phyloP scores from a whole-genome alignment of 2,329 filamentous ascomycete species.

The Talaromyces marneffei region DNA sequence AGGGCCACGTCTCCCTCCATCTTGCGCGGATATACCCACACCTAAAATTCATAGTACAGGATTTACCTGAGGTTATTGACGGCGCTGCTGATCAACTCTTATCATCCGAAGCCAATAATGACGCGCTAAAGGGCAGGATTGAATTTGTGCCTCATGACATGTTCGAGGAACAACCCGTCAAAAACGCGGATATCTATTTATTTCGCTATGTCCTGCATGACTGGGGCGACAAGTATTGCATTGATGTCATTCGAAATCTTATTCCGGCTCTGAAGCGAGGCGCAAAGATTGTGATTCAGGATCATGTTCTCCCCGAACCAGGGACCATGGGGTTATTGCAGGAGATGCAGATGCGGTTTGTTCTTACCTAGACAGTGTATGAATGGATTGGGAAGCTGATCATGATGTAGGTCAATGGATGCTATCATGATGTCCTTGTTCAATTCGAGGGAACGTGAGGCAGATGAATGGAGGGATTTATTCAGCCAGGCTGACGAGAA shows the following conservation, averaged over 20 bases:
- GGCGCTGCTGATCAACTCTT: background rate
- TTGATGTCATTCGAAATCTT: slow-evolving; percentile 31
- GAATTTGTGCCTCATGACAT: slow-evolving; percentile 10
- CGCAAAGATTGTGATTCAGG: slow-evolving; percentile 14
- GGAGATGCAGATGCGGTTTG: slow-evolving; percentile 16
- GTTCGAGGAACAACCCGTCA: slow-evolving; percentile 25
- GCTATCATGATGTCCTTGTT: slow-evolving; percentile 49
- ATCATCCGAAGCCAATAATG: background rate
- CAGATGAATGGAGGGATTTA: slow-evolving; percentile 43
- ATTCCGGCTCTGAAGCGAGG: slow-evolving; percentile 21
- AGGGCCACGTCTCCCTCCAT: slow-evolving; percentile 52
- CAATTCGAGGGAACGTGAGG: slow-evolving; percentile 49
- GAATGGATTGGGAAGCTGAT: background rate
- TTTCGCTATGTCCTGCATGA: slow-evolving; percentile 39
- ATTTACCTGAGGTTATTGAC: slow-evolving; percentile 33
- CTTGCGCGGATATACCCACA: slow-evolving; percentile 48
- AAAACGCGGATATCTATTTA: slow-evolving; percentile 29
- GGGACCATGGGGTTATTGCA: slow-evolving; percentile 14
- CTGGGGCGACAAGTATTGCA: slow-evolving; percentile 33
- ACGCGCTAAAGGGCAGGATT: background rate
- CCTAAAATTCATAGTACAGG: slow-evolving; percentile 51
- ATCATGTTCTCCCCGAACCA: slow-evolving; percentile 17
- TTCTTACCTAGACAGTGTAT: background rate
- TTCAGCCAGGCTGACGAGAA: slow-evolving; percentile 38
- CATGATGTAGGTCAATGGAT: slow-evolving; percentile 41